A percentile compares a stretch with the other conserved stretches of the same genome.
Conservation (phyloP, 352 stramenopile genomes). For the Aphanomyces astaci region DNA sequence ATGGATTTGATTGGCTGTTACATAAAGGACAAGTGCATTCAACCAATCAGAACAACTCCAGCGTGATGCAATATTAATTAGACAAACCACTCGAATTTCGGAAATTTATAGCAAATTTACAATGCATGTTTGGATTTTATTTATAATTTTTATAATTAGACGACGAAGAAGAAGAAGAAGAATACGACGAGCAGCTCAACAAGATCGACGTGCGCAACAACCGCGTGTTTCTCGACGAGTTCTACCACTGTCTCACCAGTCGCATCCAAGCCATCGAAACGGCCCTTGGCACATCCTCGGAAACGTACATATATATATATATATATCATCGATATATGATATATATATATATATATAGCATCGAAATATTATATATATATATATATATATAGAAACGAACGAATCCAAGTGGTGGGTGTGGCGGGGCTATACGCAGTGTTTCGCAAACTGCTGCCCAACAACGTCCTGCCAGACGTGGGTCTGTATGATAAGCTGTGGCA, state of each 20-base stretch:
- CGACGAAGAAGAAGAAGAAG: constrained; percentile 64
- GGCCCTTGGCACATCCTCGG: constrained; percentile 71
- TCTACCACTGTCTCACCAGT: constrained; percentile 74
- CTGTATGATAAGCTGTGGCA: constrained; percentile 90
- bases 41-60: too few species aligned
- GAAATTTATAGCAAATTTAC: too few species aligned
- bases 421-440: constrained; percentile 87
- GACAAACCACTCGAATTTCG: too few species aligned
- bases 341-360: background rate
- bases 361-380: constrained; percentile 32
- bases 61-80: too few species aligned
- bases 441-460: constrained; percentile 70
- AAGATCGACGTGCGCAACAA: constrained; percentile 79
- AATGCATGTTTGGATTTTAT: too few species aligned
- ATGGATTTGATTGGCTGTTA: too few species aligned
- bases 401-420: constrained; percentile 77
- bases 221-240: constrained; percentile 79
- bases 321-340: too few species aligned
- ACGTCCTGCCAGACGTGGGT: constrained; percentile 73
- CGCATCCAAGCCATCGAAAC: constrained; percentile 51
- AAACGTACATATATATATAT: constrained; percentile 51
- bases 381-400: constrained; percentile 32
- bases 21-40: too few species aligned
- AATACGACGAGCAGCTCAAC: constrained; percentile 46
- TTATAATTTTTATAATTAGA: too few species aligned